Base-by-base conservation (phyloP, 176 grass and related monocot species). In the Oryza australiensis region DNA sequence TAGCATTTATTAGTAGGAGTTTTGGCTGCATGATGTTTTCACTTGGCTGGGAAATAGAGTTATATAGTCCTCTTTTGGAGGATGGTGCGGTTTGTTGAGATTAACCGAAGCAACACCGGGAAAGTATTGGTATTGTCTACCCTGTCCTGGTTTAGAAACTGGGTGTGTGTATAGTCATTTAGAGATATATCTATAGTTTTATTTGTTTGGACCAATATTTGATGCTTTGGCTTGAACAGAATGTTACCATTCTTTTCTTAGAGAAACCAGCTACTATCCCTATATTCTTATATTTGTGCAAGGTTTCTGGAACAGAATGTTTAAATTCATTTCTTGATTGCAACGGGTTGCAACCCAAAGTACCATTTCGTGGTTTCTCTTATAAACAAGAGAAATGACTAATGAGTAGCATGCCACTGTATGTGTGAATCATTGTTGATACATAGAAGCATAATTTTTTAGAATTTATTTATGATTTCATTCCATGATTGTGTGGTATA, bases 381-480 rank as follows among this genome's bases (percentile, higher is more conserved):
- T 37, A n/a, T 35, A 64, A 45, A 27, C 4, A 11, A 27, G 35
- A 24, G 40, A 68, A 60, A 4, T 24, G 6, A 75, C 7, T 75
- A n/a, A 13, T 48, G 11, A 46, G n/a, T 38, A 30, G 53, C 68
- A 46, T 68, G 24, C 32, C 16, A 27, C 7, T 43, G 0, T 71
- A 23, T 30, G 12, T 1, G 9, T 9, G 53, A n/a, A n/a, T n/a
- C n/a, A n/a, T n/a, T n/a, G n/a, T n/a, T 26, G 22, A 74, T 90
- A 45, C 27, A 15, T 66, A 37, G 3, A 62, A 12, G 13, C 66
- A n/a, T 8, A 48, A 42, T 64, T 18, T 75, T 35, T 78, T 26
- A 79, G 6, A 55, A 30, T 26, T 69, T 86, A 13, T 11, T 75
- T 20, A 55, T 75, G 29, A 38, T 76, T 84, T 5, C 27, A 46